Evolutionary conservation across 2,329 filamentous ascomycete genomes (phyloP).

Genomic region (Pseudocercospora fijiensis): DNA sequence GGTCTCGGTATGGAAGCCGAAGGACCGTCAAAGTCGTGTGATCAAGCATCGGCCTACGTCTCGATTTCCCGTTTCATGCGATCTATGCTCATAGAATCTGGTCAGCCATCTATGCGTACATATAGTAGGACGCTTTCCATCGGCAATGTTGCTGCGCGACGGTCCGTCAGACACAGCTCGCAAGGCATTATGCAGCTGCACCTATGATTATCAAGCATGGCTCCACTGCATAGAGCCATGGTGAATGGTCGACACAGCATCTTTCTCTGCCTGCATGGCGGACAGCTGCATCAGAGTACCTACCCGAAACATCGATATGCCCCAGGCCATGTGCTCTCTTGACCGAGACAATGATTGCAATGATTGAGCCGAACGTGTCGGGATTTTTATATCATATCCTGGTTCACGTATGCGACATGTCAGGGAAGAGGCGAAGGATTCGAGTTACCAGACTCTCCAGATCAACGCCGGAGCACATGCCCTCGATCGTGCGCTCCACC

Average conservation of each 20-base stretch:
- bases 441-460: conserved; percentile 21
- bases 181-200: conserved; percentile 16
- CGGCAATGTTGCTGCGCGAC: conserved; percentile 14
- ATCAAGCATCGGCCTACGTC: conserved; percentile 15
- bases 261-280: conserved; percentile 17
- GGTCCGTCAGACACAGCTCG: conserved; percentile 23
- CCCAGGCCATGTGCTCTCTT: conserved; percentile 19
- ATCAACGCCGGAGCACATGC: conserved; percentile 16
- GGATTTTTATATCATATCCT: conserved; percentile 10
- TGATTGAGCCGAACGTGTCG: conserved; percentile 16
- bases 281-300: conserved; percentile 17
- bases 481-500: conserved; percentile 2
- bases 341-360: conserved; percentile 21
- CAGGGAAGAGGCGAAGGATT: conserved; percentile 15
- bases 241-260: conserved; percentile 17
- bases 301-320: conserved; percentile 19
- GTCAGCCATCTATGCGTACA: conserved; percentile 16
- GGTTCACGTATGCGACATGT: conserved; percentile 8
- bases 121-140: background rate
- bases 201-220: conserved; percentile 21
- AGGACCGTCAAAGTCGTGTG: conserved; percentile 22
- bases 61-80: conserved; percentile 22
- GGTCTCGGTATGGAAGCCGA: conserved; percentile 21
- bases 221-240: conserved; percentile 19
- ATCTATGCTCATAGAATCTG: conserved; percentile 19